phyloP scores from a whole-genome alignment of 352 stramenopile species.

The Phytopythium aichiense region DNA sequence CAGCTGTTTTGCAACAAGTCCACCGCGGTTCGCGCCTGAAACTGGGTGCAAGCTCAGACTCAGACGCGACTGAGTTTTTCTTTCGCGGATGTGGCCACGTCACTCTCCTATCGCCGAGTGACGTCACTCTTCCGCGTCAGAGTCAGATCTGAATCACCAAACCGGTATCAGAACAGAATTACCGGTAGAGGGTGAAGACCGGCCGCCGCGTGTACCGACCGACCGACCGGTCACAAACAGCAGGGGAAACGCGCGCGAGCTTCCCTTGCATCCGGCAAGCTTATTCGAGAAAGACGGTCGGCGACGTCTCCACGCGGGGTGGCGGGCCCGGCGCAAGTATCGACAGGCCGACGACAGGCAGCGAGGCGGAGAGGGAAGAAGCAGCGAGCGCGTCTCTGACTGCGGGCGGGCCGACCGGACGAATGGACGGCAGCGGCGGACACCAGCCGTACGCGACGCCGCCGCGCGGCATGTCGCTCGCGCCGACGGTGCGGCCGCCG shows the following conservation, averaged over 20 bases:
- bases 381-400: not conserved
- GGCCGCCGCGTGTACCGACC: not conserved
- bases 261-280: not conserved
- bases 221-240: not conserved
- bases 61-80: not conserved
- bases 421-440: conserved; percentile 20
- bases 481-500: conserved; percentile 1
- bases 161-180: not conserved
- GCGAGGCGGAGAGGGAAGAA: not conserved
- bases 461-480: conserved; percentile 24
- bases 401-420: not conserved
- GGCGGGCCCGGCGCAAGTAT: not conserved
- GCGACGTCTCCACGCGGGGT: not conserved
- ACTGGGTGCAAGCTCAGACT: too few relatives aligned
- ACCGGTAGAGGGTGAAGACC: too few relatives aligned
- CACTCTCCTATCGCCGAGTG: not conserved
- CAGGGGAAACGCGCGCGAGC: not conserved
- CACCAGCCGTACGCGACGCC: not conserved
- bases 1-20: too few relatives aligned
- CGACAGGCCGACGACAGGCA: not conserved
- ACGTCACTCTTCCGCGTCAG: not conserved
- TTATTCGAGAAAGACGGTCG: not conserved
- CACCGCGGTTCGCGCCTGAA: too few relatives aligned
- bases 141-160: not conserved
- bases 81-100: not conserved